Percentiles rank a stretch among this genome's conserved stretches.
Evolutionary conservation across 352 stramenopile species (phyloP).

Genomic region (Aphanomyces cochlioides): DNA sequence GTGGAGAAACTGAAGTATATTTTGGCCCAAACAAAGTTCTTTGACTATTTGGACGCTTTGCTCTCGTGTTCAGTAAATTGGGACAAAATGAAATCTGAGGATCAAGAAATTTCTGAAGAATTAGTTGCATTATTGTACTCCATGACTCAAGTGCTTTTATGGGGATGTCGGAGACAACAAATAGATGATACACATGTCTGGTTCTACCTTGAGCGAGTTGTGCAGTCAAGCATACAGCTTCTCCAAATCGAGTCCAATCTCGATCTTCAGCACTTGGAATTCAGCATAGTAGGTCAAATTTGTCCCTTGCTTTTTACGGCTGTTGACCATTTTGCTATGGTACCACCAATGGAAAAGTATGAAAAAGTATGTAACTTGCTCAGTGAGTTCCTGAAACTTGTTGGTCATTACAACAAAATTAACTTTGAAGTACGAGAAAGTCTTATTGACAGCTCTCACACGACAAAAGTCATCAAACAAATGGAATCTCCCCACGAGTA

Average conservation of each 20-base stretch:
- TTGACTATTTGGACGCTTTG: constrained; percentile 1
- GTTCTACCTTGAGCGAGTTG: neutral
- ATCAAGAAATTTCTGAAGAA: neutral
- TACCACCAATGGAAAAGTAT: neutral
- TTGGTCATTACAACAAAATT: neutral
- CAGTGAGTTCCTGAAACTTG: neutral
- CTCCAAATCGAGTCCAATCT: neutral
- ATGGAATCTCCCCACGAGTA: constrained; percentile 82
- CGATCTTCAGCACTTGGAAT: neutral
- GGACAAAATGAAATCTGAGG: neutral
- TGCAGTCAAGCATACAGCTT: neutral
- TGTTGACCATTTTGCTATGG: constrained; percentile 7
- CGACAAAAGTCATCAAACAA: constrained; percentile 4
- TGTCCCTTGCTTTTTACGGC: constrained; percentile 7
- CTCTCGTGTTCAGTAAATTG: neutral
- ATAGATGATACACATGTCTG: neutral
- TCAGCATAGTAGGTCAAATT: constrained; percentile 1
- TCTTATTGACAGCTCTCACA: neutral
- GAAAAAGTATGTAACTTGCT: neutral
- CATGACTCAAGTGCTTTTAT: constrained; percentile 25
- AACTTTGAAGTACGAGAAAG: neutral
- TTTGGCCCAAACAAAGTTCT: neutral
- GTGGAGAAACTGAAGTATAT: constrained; percentile 23
- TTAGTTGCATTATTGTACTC: constrained; percentile 23
- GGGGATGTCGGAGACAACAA: neutral